Evolutionary conservation across 805 yeast genomes (phyloP), one percentile per base, ranked within the genome.

Genomic region (Cyberlindnera veronae): DNA sequence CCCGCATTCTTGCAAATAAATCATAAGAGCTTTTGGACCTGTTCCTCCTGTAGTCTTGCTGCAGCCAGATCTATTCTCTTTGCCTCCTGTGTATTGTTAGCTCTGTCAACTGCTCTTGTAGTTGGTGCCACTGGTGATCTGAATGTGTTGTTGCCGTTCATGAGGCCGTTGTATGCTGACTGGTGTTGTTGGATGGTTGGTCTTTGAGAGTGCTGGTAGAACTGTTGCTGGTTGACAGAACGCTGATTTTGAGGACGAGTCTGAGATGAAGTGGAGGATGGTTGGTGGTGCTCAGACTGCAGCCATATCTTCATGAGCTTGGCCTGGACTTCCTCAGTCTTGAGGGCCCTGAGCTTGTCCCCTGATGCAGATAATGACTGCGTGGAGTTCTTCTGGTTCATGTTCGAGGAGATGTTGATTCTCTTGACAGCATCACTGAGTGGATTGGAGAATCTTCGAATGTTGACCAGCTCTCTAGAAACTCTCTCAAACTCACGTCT

Each of bases 401-500:
- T 32, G 10, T 12, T 36, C 23, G 29, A 29, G n/a, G 29, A 32
- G 12, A 42, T 23, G 13, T 68, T 68, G 5, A 76, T 53, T 45
- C 93, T 64, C 32, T 71, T 68, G 22, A 86, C 59, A 3, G 87
- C 74, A 34, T 78, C 84, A 5, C 75, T 72, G 3, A 84, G 63
- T 1, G 96, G 95, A 49, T 86, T 86, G 29, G 67, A 64, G 59
- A 81, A 76, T 44, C 93, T 68, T 54, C 89, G 65, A 0, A 84
- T 80, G 49, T 76, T 82, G 31, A 79, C 65, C 48, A 79, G 84
- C 54, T 86, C 95, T 45, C 90, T 69, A 12, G 89, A 77, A 23
- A 84, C 71, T 45, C 86, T 70, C 58, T 87, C 95, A 54, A 79
- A 84, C 55, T 84, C 93, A n/a, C 87, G 73, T 49, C 86, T 71